Base-by-base conservation (phyloP, 2,329 filamentous ascomycete species). In the Epichloe typhina region DNA sequence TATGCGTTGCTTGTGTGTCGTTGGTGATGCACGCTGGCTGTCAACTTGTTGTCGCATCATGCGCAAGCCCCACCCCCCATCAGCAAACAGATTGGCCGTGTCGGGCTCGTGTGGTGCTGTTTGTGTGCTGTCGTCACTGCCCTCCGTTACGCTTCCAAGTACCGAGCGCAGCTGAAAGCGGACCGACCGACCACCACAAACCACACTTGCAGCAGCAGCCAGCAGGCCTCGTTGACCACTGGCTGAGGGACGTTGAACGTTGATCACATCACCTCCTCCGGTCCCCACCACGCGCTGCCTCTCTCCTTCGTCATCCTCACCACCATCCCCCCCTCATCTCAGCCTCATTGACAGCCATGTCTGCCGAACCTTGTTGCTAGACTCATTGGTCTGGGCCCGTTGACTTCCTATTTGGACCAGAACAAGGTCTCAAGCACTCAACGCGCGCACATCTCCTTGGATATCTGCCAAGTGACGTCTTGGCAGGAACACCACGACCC, bases 351-450 rank as follows among this genome's bases (percentile, higher is more conserved):
- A 53, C 46, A 51, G 52, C 55, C 47, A 60, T 60, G 58, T 51
- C 57, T 50, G 47, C 50, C 53, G 48, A 38, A 41, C 51, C 50
- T 49, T 50, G 48, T 53, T 58, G 56, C 58, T 61, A 61, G 58
- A 58, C 56, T 31, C 53, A 45, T 45, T 46, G 5, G 54, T 57
- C 58, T 58, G 53, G 53, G 59, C 58, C 31, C 52, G 43, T 53
- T 53, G 50, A 56, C 58, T 54, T 55, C 54, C 54, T 35, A 40
- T 51, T 49, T 50, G 45, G 51, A 52, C 49, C 51, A 47, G 52
- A 50, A 50, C 50, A 58, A 56, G 59, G 50, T 54, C 52, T 43
- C 51, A 5, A 42, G 47, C 49, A 50, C 21, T 43, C 39, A 8
- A 47, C 38, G 13, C 38, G 13, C 44, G 38, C 35, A 13, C n/a